Percentiles rank a stretch among this genome's conserved stretches.
Conservation (phyloP, 1,139 yeast genomes). For the Yamadazyma triangularis region DNA sequence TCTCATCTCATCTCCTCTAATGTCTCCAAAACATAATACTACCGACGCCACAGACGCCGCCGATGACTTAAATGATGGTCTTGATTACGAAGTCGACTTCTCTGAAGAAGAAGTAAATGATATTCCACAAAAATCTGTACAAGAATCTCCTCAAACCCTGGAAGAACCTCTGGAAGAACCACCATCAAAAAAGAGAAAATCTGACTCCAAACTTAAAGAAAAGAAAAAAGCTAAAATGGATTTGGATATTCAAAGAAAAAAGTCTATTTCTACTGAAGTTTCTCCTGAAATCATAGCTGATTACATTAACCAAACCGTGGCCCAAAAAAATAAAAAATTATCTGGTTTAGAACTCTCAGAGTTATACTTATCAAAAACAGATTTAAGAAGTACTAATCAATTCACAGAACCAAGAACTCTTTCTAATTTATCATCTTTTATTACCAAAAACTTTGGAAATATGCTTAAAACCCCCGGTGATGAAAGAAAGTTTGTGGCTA, state of each 20-base stretch:
- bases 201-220: conserved; percentile 33
- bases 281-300: conserved; percentile 58
- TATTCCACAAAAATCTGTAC: conserved; percentile 5
- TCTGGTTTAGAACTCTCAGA: conserved; percentile 64
- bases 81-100: conserved; percentile 49
- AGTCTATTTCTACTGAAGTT: conserved; percentile 40
- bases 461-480: conserved; percentile 26
- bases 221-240: conserved; percentile 61
- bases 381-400: conserved; percentile 49
- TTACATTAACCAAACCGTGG: conserved; percentile 48
- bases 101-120: conserved; percentile 4
- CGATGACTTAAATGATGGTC: conserved; percentile 69
- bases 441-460: conserved; percentile 39
- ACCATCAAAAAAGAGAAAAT: conserved; percentile 24
- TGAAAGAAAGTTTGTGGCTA: conserved; percentile 41
- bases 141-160: conserved; percentile 4
- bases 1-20: conserved; percentile 7
- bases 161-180: background rate
- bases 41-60: conserved; percentile 9
- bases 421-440: conserved; percentile 42
- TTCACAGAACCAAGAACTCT: conserved; percentile 43
- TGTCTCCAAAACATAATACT: conserved; percentile 4
- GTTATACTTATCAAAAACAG: conserved; percentile 43
- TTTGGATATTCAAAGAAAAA: conserved; percentile 49
- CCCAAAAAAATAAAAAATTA: conserved; percentile 50